Percentiles rank a stretch among this genome's conserved stretches.
These are phyloP conservation scores for Evernia prunastri DNA, from an alignment of 495 filamentous ascomycete genomes.

Conservation along the genomic window DNA sequence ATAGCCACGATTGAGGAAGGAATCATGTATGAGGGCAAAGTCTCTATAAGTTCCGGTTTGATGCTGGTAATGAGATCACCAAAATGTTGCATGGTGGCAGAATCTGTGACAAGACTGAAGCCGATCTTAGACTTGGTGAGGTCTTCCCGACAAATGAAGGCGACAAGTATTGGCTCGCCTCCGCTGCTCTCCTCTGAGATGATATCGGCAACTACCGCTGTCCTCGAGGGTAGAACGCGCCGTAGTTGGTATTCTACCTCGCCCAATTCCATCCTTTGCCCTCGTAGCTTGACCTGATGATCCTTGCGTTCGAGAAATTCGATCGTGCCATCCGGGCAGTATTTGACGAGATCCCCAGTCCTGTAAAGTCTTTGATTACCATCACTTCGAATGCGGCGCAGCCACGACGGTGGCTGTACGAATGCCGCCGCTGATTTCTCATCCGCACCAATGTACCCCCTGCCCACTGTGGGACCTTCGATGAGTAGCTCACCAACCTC, in stretches of 20 bases:
- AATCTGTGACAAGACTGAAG: neutral
- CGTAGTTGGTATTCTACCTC: slow-evolving; percentile 42
- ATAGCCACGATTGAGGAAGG: slow-evolving; percentile 44
- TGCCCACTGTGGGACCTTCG: slow-evolving; percentile 37
- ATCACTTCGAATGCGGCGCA: neutral
- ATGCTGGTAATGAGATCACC: neutral
- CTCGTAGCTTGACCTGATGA: slow-evolving; percentile 46
- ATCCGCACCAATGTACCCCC: slow-evolving; percentile 40
- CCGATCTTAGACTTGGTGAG: neutral
- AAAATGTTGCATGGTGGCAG: neutral
- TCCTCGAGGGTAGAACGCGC: neutral
- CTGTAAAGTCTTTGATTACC: slow-evolving; percentile 30
- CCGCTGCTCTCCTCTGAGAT: neutral
- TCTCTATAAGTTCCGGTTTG: slow-evolving; percentile 3
- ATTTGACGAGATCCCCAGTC: slow-evolving; percentile 44
- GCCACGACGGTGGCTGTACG: slow-evolving; percentile 22
- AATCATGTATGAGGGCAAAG: slow-evolving; percentile 40
- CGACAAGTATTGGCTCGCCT: neutral
- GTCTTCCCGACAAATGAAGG: neutral
- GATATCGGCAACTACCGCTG: neutral
- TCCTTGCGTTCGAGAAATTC: slow-evolving; percentile 44
- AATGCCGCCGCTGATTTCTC: slow-evolving; percentile 35
- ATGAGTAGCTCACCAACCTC: slow-evolving; percentile 40
- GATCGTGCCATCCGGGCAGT: slow-evolving; percentile 37
- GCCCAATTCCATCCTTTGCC: slow-evolving; percentile 44